Conservation (phyloP, 1,284 basidiomycete genomes). For the Pisolithus thermaeus region DNA sequence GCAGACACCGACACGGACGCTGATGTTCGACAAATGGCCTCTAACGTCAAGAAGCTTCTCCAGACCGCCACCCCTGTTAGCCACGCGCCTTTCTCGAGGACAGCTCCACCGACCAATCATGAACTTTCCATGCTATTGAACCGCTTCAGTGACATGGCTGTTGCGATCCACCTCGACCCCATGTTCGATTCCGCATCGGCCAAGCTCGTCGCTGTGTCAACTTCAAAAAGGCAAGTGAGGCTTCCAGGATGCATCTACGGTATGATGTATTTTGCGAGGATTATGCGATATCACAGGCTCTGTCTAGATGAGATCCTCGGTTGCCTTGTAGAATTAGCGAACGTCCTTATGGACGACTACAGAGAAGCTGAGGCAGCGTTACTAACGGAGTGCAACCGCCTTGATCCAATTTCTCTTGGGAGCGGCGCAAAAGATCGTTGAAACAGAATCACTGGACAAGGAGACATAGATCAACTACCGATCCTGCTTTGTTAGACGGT, state of each 20-base stretch:
- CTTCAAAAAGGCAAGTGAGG: constrained; percentile 64
- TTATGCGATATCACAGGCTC: constrained; percentile 57
- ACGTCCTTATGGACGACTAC: constrained; percentile 54
- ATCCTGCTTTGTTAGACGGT: constrained; percentile 54
- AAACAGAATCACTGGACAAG: constrained; percentile 41
- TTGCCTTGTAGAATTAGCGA: constrained; percentile 68
- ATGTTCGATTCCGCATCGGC: too few relatives aligned
- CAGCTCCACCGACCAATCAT: constrained; percentile 44
- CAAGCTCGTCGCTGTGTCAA: constrained; percentile 7
- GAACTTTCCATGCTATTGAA: constrained; percentile 29
- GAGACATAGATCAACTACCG: constrained; percentile 43
- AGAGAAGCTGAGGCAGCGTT: constrained; percentile 21
- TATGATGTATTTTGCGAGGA: constrained; percentile 68
- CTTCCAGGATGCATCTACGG: constrained; percentile 76
- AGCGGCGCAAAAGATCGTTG: constrained; percentile 57
- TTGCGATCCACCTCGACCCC: too few relatives aligned
- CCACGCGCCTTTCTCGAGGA: constrained; percentile 58
- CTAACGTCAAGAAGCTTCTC: constrained; percentile 65
- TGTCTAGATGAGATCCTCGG: constrained; percentile 51
- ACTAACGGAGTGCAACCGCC: constrained; percentile 25
- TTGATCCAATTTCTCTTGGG: constrained; percentile 51
- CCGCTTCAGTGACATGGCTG: too few relatives aligned
- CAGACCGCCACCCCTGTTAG: constrained; percentile 77
- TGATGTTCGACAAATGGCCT: constrained; percentile 32
- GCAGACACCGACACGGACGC: constrained; percentile 30